Evolutionary conservation across 2,329 filamentous ascomycete species (phyloP), one percentile per base, ranked within the genome.

Genomic region (Purpureocillium lavendulum): DNA sequence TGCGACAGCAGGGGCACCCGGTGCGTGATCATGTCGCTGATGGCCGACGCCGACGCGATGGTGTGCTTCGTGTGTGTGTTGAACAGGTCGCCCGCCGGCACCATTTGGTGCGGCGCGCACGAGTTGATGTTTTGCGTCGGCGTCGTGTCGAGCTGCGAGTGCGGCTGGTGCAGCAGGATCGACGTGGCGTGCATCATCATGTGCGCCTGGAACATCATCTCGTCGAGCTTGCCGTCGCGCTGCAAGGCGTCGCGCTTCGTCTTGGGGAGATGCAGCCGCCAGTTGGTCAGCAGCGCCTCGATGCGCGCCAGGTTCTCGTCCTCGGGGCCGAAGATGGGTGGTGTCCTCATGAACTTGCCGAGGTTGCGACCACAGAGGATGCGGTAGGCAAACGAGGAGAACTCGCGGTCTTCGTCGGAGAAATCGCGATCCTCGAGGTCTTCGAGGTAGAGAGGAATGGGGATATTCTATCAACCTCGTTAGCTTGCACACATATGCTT

Each of bases 191-290:
- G 65, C 26, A 66, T 73, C 51, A 94, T 85, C 77, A 94, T 90
- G 46, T 86, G 82, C 1, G 86, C 88, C 58, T 94, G 87, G 63
- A 95, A 94, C 61, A 95, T 80, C 74, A 94, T 83, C 61, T 94
- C 87, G 56, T 96, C 89, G 10, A 89, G 70, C 39, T 78, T 73
- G 26, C 86, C 82, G 49, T 82, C 77, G 45, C 75, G 73, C 43
- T 78, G 75, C 39, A 94, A 66, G 13, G 85, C 70, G 44, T 86
- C 76, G 40, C 71, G 71, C 62, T 94, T 94, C 12, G 70, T 70
- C 13, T 73, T 67, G 0, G 89, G 88, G 1, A 95, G 67, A 51
- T 92, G 84, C 35, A 90, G 74, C 39, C 79, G 75, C 85, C 87
- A 95, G 56, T 87, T 89, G 12, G 72, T 73, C 31, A 79, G 61